Evolutionary conservation across 2,329 filamentous ascomycete species (phyloP).

Genomic region (Pyrenochaeta sp.): DNA sequence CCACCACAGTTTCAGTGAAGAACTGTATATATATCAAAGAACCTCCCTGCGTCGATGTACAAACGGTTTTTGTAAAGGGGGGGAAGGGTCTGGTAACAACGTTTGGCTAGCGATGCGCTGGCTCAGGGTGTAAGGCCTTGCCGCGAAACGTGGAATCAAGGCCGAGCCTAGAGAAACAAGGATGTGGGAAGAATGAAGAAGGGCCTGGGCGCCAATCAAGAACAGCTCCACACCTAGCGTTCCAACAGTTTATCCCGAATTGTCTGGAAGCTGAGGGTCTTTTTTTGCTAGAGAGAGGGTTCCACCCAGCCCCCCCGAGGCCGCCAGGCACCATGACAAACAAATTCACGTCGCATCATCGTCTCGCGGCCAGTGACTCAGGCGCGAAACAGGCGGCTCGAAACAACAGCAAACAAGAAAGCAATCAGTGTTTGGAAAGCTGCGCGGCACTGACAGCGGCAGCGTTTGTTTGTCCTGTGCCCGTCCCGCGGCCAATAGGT

Average conservation of each 20-base stretch:
- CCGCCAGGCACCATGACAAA: conserved; percentile 19
- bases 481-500: conserved; percentile 23
- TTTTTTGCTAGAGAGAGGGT: conserved; percentile 24
- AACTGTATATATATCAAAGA: conserved; percentile 6
- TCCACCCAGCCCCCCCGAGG: conserved; percentile 24
- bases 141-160: conserved; percentile 21
- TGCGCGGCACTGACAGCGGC: conserved; percentile 23
- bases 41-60: no score
- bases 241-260: conserved; percentile 33
- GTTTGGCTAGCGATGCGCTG: conserved; percentile 32
- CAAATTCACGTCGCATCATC: conserved; percentile 18
- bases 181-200: conserved; percentile 17
- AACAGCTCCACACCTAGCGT: conserved; percentile 29
- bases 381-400: conserved; percentile 8
- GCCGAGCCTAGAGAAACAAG: conserved; percentile 16
- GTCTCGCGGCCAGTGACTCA: conserved; percentile 17
- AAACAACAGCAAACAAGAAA: conserved; percentile 11
- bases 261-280: conserved; percentile 27
- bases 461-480: conserved; percentile 35
- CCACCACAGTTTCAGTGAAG: background rate
- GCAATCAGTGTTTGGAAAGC: conserved; percentile 21
- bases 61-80: no score
- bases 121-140: conserved; percentile 35
- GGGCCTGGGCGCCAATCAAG: conserved; percentile 36
- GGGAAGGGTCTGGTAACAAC: no score